A percentile compares a stretch with the other conserved stretches of the same genome.
Evolutionary conservation across 2,329 filamentous ascomycete genomes (phyloP).

Genomic region (Hypoxylon sp.): DNA sequence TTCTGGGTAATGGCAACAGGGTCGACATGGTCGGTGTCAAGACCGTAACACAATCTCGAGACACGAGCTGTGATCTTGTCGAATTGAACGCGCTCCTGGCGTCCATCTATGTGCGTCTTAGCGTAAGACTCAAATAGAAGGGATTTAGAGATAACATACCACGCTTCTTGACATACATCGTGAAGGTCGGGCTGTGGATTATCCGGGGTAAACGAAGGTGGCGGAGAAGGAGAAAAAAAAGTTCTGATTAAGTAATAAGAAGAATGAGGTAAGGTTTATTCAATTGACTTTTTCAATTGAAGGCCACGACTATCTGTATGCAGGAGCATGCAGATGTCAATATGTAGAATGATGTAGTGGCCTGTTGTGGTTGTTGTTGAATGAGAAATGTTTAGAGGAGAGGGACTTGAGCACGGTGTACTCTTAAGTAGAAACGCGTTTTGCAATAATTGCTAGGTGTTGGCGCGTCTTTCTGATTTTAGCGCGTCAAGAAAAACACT

Average conservation of each 20-base stretch:
- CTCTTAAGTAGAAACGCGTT: constrained; percentile 45
- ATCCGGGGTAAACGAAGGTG: constrained; percentile 41
- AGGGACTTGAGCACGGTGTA: constrained; percentile 31
- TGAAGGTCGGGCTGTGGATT: constrained; percentile 52
- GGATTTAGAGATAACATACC: constrained; percentile 62
- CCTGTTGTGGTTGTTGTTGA: constrained; percentile 44
- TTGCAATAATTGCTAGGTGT: constrained; percentile 16
- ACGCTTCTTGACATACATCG: constrained; percentile 76
- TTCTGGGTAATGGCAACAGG: constrained; percentile 98
- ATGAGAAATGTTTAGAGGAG: constrained; percentile 37
- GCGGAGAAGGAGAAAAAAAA: constrained; percentile 22
- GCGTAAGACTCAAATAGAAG: constrained; percentile 12
- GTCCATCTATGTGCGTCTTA: constrained; percentile 78
- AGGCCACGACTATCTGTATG: constrained; percentile 34
- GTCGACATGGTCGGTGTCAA: constrained; percentile 95
- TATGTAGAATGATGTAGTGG: constrained; percentile 37
- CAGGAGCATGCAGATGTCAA: constrained; percentile 38
- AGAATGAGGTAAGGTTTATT: constrained; percentile 13
- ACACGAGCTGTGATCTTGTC: constrained; percentile 99
- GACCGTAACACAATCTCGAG: constrained; percentile 95
- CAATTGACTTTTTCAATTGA: constrained; percentile 30
- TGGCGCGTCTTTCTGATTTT: constrained; percentile 34
- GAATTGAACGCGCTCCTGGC: constrained; percentile 99
- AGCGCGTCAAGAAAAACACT: constrained; percentile 44
- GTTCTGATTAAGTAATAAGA: constrained; percentile 10